Base-by-base conservation (phyloP, 768 basidiomycete genomes). In the Boletales sp. region DNA sequence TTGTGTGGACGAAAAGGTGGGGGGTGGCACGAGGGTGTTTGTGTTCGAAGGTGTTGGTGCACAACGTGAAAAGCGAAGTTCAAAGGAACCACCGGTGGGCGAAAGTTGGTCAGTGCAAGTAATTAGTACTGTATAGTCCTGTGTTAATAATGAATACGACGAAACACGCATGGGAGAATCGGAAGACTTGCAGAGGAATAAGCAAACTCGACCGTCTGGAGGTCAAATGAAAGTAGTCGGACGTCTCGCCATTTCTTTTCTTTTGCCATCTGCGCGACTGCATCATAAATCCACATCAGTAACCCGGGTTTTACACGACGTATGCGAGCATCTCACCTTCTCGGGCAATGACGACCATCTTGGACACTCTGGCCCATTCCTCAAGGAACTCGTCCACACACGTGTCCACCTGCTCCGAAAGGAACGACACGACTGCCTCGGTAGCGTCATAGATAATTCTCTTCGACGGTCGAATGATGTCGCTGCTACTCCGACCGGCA, bases 301-400 rank as follows among this genome's bases (percentile, higher is more conserved):
- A 40, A 39, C 47, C 2, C 19, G 0, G 39, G 2, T 30, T 27
- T 17, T 21, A 27, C 14, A 24, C 41, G 17, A 27, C 0, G 1
- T 19, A 13, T 27, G 3, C 39, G 36, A 49, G 5, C 11, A 42
- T n/a, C 74, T 50, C 62, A 90, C 91, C 83, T 73, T 94, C 90
- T 52, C 90, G 81, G 12, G 92, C 93, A 48, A 95, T 92, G 24
- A 94, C 89, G 12, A 94, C 90, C 80, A 94, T 92, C 69, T 93
- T 94, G 17, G 90, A 90, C 29, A 95, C 88, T 40, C 87, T 76
- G 36, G 90, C 89, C 91, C 93, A 95, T 67, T 94, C 92, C 61
- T 93, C 89, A 56, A 90, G 69, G 64, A 97, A 94, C 58, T 92
- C 87, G 51, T 88, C 87, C 17, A 97, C 90, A 60, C 92, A 94